phyloP scores from a whole-genome alignment of 306 rosid species.

The Hippophae rhamnoides region DNA sequence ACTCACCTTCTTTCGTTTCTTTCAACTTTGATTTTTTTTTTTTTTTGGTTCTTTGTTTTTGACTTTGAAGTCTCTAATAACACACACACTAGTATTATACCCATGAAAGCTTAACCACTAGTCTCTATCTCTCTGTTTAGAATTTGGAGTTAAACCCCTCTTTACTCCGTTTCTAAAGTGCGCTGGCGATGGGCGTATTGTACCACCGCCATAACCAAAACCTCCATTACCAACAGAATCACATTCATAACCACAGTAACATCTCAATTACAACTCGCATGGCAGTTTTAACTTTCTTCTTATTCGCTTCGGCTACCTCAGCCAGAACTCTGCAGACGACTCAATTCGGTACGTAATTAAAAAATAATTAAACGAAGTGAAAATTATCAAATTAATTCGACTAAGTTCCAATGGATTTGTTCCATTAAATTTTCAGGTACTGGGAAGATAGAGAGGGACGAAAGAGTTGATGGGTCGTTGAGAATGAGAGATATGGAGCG shows the following conservation, averaged over 20 bases:
- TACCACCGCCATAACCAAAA: conserved; percentile 9
- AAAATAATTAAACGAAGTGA: neutral
- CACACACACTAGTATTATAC: conserved; percentile 15
- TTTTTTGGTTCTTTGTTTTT: too few species aligned
- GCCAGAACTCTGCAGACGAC: neutral
- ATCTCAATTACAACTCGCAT: conserved; percentile 19
- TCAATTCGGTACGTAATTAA: conserved; percentile 30
- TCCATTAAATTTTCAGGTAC: conserved; percentile 12
- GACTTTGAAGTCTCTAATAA: too few species aligned
- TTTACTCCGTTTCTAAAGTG: conserved; percentile 13
- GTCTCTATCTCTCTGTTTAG: neutral
- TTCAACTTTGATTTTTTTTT: too few species aligned
- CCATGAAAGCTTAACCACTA: conserved; percentile 7
- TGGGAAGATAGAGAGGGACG: conserved; percentile 3
- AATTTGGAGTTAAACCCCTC: neutral
- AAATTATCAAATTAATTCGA: neutral
- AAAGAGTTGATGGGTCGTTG: neutral
- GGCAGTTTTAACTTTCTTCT: conserved; percentile 42
- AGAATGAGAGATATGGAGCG: conserved; percentile 7
- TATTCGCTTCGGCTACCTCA: conserved; percentile 37
- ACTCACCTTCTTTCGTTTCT: too few species aligned
- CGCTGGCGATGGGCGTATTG: conserved; percentile 41
- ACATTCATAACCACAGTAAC: neutral
- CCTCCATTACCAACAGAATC: neutral
- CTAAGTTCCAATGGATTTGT: neutral